Evolutionary conservation across 1,284 basidiomycete genomes (phyloP).

Genomic region (Trametes sp.): DNA sequence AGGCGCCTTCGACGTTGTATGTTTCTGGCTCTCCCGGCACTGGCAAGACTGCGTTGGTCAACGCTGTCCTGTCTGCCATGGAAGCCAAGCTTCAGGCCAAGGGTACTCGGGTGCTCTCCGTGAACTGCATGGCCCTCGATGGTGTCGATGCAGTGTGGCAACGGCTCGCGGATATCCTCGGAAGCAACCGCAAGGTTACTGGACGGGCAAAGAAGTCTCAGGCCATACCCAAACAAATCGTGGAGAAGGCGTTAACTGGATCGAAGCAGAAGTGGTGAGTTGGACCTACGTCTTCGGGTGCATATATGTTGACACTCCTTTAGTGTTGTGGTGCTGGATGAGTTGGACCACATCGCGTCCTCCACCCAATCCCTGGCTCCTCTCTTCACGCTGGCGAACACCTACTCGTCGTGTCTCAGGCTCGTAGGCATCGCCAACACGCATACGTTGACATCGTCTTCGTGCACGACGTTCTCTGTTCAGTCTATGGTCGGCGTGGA

Average conservation of each 20-base stretch:
- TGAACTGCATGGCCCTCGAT: constrained; percentile 83
- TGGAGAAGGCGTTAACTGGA: constrained; percentile 51
- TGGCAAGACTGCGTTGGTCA: constrained; percentile 84
- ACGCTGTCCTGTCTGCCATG: constrained; percentile 57
- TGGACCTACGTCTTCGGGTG: background rate
- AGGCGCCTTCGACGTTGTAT: constrained; percentile 59
- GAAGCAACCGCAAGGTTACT: constrained; percentile 44
- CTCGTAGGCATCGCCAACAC: constrained; percentile 85
- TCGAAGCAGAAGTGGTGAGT: constrained; percentile 65
- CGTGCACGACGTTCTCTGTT: constrained; percentile 45
- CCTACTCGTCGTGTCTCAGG: constrained; percentile 57
- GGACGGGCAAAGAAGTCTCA: constrained; percentile 42
- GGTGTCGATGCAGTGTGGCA: constrained; percentile 75
- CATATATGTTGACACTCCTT: background rate
- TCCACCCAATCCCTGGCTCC: constrained; percentile 61
- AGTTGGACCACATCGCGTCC: constrained; percentile 77
- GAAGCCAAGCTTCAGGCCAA: constrained; percentile 47
- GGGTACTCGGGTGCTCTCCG: constrained; percentile 56
- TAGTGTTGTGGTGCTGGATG: constrained; percentile 80
- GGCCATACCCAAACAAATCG: constrained; percentile 47
- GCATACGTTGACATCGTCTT: constrained; percentile 73
- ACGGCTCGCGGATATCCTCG: constrained; percentile 65
- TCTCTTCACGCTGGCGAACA: constrained; percentile 68
- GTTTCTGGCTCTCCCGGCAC: constrained; percentile 84
- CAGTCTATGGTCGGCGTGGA: constrained; percentile 52